Evolutionary conservation across 2,329 filamentous ascomycete species (phyloP).

Genomic region (Trichoderma sp.): DNA sequence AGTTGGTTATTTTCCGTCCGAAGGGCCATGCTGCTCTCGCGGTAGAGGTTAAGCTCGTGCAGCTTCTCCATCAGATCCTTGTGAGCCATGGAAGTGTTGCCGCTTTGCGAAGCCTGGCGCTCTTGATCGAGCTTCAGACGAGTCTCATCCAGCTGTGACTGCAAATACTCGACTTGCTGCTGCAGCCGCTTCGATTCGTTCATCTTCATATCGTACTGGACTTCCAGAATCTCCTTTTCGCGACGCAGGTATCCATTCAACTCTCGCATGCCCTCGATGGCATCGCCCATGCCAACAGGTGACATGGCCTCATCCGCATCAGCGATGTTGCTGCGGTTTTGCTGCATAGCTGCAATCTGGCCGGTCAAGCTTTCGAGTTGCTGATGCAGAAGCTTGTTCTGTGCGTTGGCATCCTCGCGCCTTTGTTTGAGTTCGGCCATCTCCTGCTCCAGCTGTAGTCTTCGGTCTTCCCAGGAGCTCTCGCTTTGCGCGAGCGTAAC

Average conservation of each 20-base stretch:
- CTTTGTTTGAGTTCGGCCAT: conserved; percentile 75
- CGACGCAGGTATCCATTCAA: conserved; percentile 88
- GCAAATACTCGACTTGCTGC: conserved; percentile 85
- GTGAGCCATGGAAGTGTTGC: conserved; percentile 74
- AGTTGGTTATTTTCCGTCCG: conserved; percentile 82
- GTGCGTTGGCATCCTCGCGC: conserved; percentile 79
- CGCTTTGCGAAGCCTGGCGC: conserved; percentile 71
- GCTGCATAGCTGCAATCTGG: conserved; percentile 79
- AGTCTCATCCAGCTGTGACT: conserved; percentile 84
- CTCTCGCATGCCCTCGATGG: conserved; percentile 78
- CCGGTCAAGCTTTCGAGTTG: conserved; percentile 81
- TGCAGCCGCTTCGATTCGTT: conserved; percentile 87
- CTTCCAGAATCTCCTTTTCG: conserved; percentile 96
- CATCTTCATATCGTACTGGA: conserved; percentile 87
- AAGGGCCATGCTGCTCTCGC: conserved; percentile 89
- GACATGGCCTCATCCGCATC: conserved; percentile 56
- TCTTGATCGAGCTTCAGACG: conserved; percentile 90
- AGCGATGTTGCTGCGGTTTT: conserved; percentile 62
- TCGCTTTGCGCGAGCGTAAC: conserved; percentile 77
- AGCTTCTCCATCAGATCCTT: conserved; percentile 92
- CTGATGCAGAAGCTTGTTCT: conserved; percentile 87
- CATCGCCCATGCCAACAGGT: conserved; percentile 55
- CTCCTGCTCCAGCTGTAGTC: conserved; percentile 80
- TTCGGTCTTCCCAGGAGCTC: conserved; percentile 82
- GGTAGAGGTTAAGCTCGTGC: conserved; percentile 92